Evolutionary conservation across 2,329 filamentous ascomycete genomes (phyloP), one percentile per base, ranked within the genome.

Genomic region (Diaporthe citriasiana): DNA sequence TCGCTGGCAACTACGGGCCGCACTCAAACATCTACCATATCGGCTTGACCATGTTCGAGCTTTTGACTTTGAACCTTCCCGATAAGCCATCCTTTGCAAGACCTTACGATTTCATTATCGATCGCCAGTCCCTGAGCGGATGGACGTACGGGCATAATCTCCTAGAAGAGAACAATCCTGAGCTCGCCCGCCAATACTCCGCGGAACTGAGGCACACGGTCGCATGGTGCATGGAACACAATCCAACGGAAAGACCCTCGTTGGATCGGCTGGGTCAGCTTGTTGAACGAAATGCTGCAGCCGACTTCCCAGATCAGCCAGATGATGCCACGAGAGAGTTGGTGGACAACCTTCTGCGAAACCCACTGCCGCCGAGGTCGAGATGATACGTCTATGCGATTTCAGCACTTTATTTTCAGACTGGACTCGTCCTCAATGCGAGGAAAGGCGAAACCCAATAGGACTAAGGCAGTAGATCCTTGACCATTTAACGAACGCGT

Each of bases 21-120:
- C 42, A 63, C 45, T 72, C 70, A 8, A 72, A 72, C 30, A 42
- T 65, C 6, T 72, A 40, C n/a, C 70, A 72, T 22, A 53, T 72
- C 9, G 70, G 57, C 25, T n/a, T 63, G 25, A 17, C 45, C 7
- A 65, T 72, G 57, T 55, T 63, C 45, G n/a, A 72, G 19, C 25
- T 72, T 5, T 22, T 65, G 5, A 72, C 70, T 3, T 38, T 72
- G 25, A 27, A 35, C 19, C 22, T n/a, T 1, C 25, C 59, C 1
- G 57, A 72, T 17, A 33, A 50, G 4, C 70, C 70, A 1, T 12
- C 27, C 0, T 19, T 65, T 3, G 33, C 47, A 13, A 19, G 70
- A 2, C 56, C n/a, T 7, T 65, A 72, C 47, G 8, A 33, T 1
- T 42, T 65, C 47, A 19, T 3, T 3, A n/a, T 65, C 27, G n/a